Conservation (phyloP, 352 stramenopile genomes). For the Phytophthora macrochlamydospora region DNA sequence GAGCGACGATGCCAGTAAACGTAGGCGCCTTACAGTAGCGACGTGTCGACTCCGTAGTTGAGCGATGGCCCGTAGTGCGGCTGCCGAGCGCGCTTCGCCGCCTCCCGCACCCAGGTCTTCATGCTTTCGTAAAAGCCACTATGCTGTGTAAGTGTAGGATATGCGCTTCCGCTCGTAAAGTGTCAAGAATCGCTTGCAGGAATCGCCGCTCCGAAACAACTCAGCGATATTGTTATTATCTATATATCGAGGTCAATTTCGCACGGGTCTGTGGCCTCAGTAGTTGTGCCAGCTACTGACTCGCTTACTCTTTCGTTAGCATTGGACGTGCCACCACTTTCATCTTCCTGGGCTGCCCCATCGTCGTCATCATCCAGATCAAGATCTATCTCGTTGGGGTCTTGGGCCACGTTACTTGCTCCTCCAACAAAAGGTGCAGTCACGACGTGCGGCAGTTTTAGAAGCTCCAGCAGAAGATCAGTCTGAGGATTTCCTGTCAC, state of each 20-base stretch:
- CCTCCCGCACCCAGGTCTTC: slow-evolving; percentile 81
- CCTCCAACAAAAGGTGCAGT: slow-evolving; percentile 87
- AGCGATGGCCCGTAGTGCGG: slow-evolving; percentile 57
- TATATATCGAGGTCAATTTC: slow-evolving; percentile 48
- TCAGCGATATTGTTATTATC: slow-evolving; percentile 5
- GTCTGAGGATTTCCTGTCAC: slow-evolving; percentile 94
- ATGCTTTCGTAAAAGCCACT: slow-evolving; percentile 29
- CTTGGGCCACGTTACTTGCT: slow-evolving; percentile 15
- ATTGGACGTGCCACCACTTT: slow-evolving; percentile 14
- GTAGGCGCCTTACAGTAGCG: slow-evolving; percentile 45
- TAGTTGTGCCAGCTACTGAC: slow-evolving; percentile 6
- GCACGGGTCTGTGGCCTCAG: slow-evolving; percentile 28
- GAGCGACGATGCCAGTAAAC: neutral
- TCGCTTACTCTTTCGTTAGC: slow-evolving; percentile 5
- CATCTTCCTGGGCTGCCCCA: slow-evolving; percentile 14
- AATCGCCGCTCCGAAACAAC: neutral
- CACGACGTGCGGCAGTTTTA: slow-evolving; percentile 94
- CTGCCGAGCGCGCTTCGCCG: slow-evolving; percentile 53
- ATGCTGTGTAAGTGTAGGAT: neutral
- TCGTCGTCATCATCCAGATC: slow-evolving; percentile 18
- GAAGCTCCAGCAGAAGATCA: slow-evolving; percentile 90
- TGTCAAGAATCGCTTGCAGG: no score
- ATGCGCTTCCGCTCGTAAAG: no score
- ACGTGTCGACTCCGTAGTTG: slow-evolving; percentile 62
- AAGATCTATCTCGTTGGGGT: slow-evolving; percentile 68